phyloP scores from a whole-genome alignment of 2,329 filamentous ascomycete genomes.

The Knufia petricola region DNA sequence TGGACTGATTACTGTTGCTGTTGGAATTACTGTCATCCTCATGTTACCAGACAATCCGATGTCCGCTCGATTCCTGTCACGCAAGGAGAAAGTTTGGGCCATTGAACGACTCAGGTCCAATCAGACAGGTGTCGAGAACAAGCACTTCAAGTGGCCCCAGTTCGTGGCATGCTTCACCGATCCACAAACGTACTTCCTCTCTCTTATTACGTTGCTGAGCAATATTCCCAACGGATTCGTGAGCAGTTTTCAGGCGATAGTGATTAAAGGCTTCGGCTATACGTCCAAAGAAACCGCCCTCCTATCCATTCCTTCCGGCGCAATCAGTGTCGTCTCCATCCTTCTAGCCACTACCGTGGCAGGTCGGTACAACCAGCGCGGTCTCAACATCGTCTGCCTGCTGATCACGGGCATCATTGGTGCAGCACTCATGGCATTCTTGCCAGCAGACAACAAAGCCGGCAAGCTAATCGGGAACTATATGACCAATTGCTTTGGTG shows the following conservation, averaged over 20 bases:
- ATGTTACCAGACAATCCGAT: slow-evolving; percentile 36
- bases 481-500: slow-evolving; percentile 36
- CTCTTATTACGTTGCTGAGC: slow-evolving; percentile 27
- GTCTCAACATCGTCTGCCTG: slow-evolving; percentile 34
- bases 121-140: slow-evolving; percentile 43
- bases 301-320: slow-evolving; percentile 36
- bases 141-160: slow-evolving; percentile 40
- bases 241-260: slow-evolving; percentile 32
- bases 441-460: slow-evolving; percentile 30
- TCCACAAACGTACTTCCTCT: slow-evolving; percentile 35
- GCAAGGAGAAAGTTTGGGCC: slow-evolving; percentile 29
- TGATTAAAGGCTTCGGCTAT: slow-evolving; percentile 37
- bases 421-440: slow-evolving; percentile 30
- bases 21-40: slow-evolving; percentile 30
- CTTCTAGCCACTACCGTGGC: slow-evolving; percentile 32
- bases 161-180: slow-evolving; percentile 37
- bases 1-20: slow-evolving; percentile 34
- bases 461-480: slow-evolving; percentile 36
- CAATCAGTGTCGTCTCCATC: slow-evolving; percentile 34
- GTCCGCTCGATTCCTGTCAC: slow-evolving; percentile 27
- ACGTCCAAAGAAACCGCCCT: slow-evolving; percentile 35
- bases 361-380: slow-evolving; percentile 32
- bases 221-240: slow-evolving; percentile 36
- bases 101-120: slow-evolving; percentile 38
- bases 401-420: slow-evolving; percentile 41